These are phyloP conservation scores for Lasiosphaeriaceae sp. DNA, from an alignment of 495 filamentous ascomycete species.

Conservation along the genomic window DNA sequence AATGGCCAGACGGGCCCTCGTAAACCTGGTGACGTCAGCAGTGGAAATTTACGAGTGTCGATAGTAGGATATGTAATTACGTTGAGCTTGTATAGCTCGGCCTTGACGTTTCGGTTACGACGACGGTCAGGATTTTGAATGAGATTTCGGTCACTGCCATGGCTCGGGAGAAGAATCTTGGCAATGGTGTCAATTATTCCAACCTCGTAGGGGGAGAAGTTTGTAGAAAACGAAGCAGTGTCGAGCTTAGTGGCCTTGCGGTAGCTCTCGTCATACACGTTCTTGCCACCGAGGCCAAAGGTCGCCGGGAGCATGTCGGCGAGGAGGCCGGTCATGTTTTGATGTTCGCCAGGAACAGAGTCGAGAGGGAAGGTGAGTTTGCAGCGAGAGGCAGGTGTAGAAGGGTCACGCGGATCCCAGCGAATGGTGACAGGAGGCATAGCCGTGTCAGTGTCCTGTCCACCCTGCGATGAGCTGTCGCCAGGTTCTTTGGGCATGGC, in stretches of 20 bases:
- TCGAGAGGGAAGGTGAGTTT: not conserved
- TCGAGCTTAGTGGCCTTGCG: slow-evolving; percentile 50
- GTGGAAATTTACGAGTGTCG: not conserved
- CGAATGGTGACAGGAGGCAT: not conserved
- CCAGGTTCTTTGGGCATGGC: not conserved
- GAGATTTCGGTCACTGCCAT: too few species aligned
- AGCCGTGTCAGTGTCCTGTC: not conserved
- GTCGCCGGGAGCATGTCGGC: slow-evolving; percentile 29
- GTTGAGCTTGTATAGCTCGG: slow-evolving; percentile 56
- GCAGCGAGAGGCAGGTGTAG: not conserved
- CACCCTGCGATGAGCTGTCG: not conserved
- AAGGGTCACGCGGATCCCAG: not conserved
- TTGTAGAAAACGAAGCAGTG: slow-evolving; percentile 34
- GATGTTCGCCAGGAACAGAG: not conserved
- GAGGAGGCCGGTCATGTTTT: not conserved
- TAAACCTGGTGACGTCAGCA: slow-evolving; percentile 42
- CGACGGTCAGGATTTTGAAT: not conserved
- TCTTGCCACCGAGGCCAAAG: slow-evolving; percentile 39
- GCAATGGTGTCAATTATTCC: slow-evolving; percentile 47
- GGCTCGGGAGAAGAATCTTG: slow-evolving; percentile 40
- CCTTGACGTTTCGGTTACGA: slow-evolving; percentile 19
- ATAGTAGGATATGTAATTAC: slow-evolving; percentile 15
- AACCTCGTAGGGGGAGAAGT: slow-evolving; percentile 47
- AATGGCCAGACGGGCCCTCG: slow-evolving; percentile 47
- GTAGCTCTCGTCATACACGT: slow-evolving; percentile 45